Conservation (phyloP, 1,139 yeast genomes). For the Suhomyces maxii region DNA sequence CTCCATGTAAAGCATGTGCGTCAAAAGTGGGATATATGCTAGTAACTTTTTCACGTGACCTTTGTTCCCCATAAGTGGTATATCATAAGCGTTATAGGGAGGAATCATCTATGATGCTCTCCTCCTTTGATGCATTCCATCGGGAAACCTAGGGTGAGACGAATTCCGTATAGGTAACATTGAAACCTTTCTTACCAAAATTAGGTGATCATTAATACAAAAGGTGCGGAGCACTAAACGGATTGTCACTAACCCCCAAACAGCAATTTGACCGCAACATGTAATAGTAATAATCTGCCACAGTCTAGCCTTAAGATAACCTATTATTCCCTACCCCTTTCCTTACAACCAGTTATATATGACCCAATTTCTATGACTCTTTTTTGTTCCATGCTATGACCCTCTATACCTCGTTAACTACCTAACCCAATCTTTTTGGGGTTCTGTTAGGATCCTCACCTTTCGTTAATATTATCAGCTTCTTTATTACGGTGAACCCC, state of each 20-base stretch:
- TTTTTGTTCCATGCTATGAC: too few species aligned
- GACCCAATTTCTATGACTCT: too few species aligned
- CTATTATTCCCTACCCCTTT: not conserved
- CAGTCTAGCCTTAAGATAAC: not conserved
- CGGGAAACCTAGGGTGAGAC: not conserved
- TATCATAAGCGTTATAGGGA: too few species aligned
- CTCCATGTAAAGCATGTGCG: too few species aligned
- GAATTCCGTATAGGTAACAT: not conserved
- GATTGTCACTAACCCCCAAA: constrained; percentile 1
- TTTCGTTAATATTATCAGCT: not conserved
- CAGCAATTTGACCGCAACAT: constrained; percentile 1
- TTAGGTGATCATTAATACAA: not conserved
- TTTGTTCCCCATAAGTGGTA: too few species aligned
- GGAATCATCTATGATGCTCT: not conserved
- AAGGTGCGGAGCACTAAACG: constrained; percentile 2
- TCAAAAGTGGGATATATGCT: too few species aligned
- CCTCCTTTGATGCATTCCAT: not conserved
- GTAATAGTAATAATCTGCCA: not conserved
- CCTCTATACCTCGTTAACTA: too few species aligned
- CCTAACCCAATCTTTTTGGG: too few species aligned
- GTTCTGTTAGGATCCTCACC: too few species aligned
- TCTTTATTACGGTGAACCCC: not conserved
- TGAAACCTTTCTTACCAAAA: not conserved
- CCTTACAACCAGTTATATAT: not conserved
- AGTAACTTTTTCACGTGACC: too few species aligned